Base-by-base conservation (phyloP, 441 rosid species). In the Daphne laureola region DNA sequence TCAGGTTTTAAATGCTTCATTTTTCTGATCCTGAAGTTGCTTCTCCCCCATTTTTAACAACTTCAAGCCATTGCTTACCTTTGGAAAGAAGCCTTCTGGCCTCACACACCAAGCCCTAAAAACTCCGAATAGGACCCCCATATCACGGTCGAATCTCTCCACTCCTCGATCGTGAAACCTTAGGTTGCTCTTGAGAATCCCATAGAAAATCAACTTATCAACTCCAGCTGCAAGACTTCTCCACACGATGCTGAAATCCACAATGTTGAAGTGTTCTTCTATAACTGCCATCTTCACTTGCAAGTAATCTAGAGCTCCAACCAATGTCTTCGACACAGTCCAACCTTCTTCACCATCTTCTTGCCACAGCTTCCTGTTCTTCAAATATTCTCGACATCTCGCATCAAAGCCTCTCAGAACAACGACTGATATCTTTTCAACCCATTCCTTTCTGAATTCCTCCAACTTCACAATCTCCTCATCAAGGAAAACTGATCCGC, bases 361-460 rank as follows among this genome's bases (percentile, higher is more conserved):
- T 70, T 84, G 95, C 97, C 94, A 86, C 25, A 81, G 97, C 66
- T 65, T 86, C 76, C 75, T 78, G 65, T 81, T 84, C 65, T 84
- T 92, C 31, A 78, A 49, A 73, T 92, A 89, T 62, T 89, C 98
- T 65, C 88, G 70, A 57, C 76, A 78, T 45, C 67, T 67, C 14
- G 84, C 81, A 70, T 89, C 98, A 49, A 89, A 89, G 43, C 94
- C 97, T 72, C 94, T 73, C 64, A 89, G 67, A 64, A 84, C 61
- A 58, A 86, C 96, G 44, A 81, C 62, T 7, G 85, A 82, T 62
- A 89, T 62, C 72, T 82, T 89, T 71, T 77, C 84, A 43, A 86
- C 80, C 98, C 92, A 89, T 69, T 86, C 92, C 23, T 62, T 46
- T 51, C 88, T 70, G 62, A 89, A 89, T 43, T 72, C 70, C 71